A percentile compares a stretch with the other conserved stretches of the same genome.
Conservation (phyloP, 352 stramenopile species). For the Phytophthora hybrid region DNA sequence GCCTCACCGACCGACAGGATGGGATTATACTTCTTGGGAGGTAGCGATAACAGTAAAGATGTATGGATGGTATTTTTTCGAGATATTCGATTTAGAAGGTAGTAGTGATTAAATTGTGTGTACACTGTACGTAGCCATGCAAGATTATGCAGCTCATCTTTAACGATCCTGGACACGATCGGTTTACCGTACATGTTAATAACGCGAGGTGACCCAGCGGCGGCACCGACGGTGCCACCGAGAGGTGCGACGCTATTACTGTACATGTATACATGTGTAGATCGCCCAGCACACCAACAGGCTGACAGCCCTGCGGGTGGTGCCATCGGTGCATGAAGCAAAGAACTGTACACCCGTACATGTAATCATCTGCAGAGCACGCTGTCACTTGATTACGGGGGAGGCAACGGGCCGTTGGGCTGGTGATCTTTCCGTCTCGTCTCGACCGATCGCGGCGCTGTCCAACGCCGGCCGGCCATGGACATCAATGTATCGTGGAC, state of each 20-base stretch:
- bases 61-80: neutral
- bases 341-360: too few species aligned
- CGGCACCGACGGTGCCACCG: too few species aligned
- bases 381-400: constrained; percentile 21
- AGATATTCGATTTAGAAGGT: neutral
- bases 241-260: too few species aligned
- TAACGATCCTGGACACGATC: neutral
- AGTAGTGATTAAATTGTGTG: neutral
- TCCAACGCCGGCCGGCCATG: constrained; percentile 19
- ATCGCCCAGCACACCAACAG: too few species aligned
- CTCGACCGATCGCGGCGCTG: constrained; percentile 9
- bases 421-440: neutral
- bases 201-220: too few species aligned
- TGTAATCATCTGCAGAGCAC: constrained; percentile 3
- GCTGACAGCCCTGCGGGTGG: too few species aligned
- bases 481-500: neutral
- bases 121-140: neutral
- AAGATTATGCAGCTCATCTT: neutral
- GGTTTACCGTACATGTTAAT: too few species aligned
- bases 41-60: neutral
- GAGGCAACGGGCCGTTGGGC: neutral
- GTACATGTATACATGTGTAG: too few species aligned
- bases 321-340: too few species aligned
- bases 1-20: too few species aligned
- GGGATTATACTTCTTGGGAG: neutral